Percentiles rank a stretch among this genome's conserved stretches.
These are phyloP conservation scores for Solanum chmielewskii DNA, from an alignment of 257 asterid genomes.

Conservation along the genomic window DNA sequence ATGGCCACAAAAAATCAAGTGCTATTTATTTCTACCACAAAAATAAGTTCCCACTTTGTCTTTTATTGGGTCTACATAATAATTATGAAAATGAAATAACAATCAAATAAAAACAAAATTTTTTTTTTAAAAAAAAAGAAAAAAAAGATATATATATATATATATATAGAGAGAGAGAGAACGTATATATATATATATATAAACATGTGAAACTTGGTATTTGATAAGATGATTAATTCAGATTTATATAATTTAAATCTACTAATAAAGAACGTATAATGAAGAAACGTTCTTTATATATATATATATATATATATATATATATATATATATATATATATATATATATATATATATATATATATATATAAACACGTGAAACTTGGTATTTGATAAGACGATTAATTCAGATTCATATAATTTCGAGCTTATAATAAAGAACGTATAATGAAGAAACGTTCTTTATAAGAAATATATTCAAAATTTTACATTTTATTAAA, in stretches of 20 bases:
- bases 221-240: neutral
- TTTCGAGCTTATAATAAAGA: neutral
- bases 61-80: neutral
- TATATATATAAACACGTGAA: neutral
- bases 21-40: neutral
- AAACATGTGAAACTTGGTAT: neutral
- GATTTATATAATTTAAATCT: fast-evolving
- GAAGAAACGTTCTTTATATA: no score
- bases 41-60: neutral
- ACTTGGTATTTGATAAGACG: neutral
- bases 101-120: neutral
- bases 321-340: no score
- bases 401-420: neutral
- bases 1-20: neutral
- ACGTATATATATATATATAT: no score
- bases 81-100: neutral
- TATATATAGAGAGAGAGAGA: no score
- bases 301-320: no score
- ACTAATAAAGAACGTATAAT: no score
- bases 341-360: neutral
- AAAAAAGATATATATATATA: neutral
- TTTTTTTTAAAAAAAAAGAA: neutral
- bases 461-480: no score
- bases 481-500: neutral
- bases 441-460: neutral